phyloP scores from a whole-genome alignment of 441 rosid species.

The Syzygium syzygioides region DNA sequence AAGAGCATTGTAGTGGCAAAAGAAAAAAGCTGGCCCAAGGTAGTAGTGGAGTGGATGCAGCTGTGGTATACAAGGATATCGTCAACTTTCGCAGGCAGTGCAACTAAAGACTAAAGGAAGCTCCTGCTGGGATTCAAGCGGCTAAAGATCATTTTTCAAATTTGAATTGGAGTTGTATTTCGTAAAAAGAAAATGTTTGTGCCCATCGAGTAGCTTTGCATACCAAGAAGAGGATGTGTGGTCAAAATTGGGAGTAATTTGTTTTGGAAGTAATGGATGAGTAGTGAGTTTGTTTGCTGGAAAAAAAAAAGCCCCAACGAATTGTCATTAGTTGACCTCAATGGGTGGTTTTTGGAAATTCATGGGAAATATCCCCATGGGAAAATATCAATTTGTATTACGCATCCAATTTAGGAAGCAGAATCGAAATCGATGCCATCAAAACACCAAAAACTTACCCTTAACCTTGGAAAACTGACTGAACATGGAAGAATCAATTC shows the following conservation, averaged over 20 bases:
- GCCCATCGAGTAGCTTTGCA: too few species aligned
- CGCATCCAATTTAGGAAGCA: background rate
- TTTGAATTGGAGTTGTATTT: background rate
- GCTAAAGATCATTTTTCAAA: background rate
- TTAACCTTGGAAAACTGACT: background rate
- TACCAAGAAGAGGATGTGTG: too few species aligned
- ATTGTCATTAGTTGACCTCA: background rate
- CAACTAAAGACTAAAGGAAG: background rate
- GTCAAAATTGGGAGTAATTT: too few species aligned
- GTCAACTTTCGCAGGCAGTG: background rate
- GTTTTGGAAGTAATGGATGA: background rate
- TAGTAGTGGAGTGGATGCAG: background rate
- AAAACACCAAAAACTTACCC: background rate
- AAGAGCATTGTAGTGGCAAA: background rate
- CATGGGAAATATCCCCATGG: background rate
- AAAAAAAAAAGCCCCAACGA: background rate
- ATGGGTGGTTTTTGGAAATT: background rate
- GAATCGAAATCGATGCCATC: background rate
- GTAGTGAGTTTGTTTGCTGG: background rate
- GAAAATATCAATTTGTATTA: background rate
- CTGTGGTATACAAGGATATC: background rate
- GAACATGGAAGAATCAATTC: background rate
- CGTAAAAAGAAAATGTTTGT: too few species aligned
- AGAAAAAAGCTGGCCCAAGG: background rate
- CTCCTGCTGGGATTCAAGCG: background rate